These are phyloP conservation scores for Lyophyllum semitale DNA, from an alignment of 768 basidiomycete species.

Conservation along the genomic window DNA sequence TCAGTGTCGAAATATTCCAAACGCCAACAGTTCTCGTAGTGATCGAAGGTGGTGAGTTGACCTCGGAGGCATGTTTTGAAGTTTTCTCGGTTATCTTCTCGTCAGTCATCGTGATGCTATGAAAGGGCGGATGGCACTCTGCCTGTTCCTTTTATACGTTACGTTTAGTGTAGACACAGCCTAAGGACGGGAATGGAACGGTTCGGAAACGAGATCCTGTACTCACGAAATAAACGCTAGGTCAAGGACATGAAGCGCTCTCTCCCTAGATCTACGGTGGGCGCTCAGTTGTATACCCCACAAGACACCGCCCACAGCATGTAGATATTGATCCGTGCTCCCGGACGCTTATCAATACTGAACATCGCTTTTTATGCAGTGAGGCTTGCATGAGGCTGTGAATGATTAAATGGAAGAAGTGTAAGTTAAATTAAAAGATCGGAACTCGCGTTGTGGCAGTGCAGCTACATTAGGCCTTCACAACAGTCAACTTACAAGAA, in stretches of 20 bases:
- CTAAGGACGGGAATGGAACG: too few relatives aligned
- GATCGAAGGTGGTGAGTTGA: neutral
- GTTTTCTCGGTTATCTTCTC: neutral
- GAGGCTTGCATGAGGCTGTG: neutral
- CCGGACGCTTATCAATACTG: neutral
- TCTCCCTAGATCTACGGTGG: too few relatives aligned
- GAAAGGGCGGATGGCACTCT: neutral
- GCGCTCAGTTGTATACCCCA: too few relatives aligned
- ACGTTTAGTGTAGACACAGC: too few relatives aligned
- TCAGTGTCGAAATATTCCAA: slow-evolving; percentile 14
- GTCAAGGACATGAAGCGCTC: neutral
- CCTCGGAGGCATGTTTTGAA: neutral
- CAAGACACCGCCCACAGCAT: too few relatives aligned
- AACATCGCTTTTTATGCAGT: neutral
- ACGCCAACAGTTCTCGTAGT: slow-evolving; percentile 4
- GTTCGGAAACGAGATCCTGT: neutral
- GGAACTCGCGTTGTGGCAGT: too few relatives aligned
- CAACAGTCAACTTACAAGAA: too few relatives aligned
- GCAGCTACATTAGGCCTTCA: too few relatives aligned
- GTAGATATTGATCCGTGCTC: too few relatives aligned
- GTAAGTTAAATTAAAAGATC: too few relatives aligned
- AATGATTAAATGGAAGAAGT: too few relatives aligned
- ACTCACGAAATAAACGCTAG: neutral
- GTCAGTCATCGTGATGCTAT: neutral
- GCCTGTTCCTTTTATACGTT: neutral